Evolutionary conservation across 352 stramenopile genomes (phyloP).

Genomic region (Phytophthora foliorum): DNA sequence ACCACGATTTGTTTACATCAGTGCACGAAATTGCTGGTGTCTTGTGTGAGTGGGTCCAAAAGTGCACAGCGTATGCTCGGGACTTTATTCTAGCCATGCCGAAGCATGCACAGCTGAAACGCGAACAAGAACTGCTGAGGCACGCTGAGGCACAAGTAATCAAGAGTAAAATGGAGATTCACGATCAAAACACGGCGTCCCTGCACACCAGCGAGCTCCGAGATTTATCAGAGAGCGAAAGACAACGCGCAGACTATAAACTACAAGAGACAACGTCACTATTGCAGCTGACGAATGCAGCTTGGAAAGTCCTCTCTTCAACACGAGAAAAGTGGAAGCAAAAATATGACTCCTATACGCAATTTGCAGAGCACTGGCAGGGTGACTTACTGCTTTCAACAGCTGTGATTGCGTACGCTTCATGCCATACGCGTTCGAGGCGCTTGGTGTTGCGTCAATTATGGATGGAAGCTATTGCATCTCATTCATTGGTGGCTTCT

Average conservation of each 20-base stretch:
- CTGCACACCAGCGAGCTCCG: constrained; percentile 47
- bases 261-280: constrained; percentile 64
- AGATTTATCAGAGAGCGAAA: constrained; percentile 60
- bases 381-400: constrained; percentile 77
- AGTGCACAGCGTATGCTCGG: constrained; percentile 49
- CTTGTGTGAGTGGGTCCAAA: constrained; percentile 76
- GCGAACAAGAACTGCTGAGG: constrained; percentile 56
- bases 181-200: constrained; percentile 47
- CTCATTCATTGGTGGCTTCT: constrained; percentile 48
- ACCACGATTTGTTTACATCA: constrained; percentile 50
- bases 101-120: constrained; percentile 60
- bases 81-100: constrained; percentile 67
- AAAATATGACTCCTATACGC: constrained; percentile 47
- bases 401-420: constrained; percentile 58
- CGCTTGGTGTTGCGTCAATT: constrained; percentile 32
- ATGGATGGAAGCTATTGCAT: constrained; percentile 50
- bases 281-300: constrained; percentile 59
- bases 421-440: constrained; percentile 31
- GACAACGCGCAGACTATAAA: constrained; percentile 54
- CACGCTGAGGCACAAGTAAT: constrained; percentile 46
- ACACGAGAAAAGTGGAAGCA: constrained; percentile 56
- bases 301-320: constrained; percentile 63
- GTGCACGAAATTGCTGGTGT: constrained; percentile 65
- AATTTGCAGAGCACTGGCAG: constrained; percentile 54
- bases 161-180: constrained; percentile 46